Conservation (phyloP, 73 alveolate species). For the Stentor roeselii region DNA sequence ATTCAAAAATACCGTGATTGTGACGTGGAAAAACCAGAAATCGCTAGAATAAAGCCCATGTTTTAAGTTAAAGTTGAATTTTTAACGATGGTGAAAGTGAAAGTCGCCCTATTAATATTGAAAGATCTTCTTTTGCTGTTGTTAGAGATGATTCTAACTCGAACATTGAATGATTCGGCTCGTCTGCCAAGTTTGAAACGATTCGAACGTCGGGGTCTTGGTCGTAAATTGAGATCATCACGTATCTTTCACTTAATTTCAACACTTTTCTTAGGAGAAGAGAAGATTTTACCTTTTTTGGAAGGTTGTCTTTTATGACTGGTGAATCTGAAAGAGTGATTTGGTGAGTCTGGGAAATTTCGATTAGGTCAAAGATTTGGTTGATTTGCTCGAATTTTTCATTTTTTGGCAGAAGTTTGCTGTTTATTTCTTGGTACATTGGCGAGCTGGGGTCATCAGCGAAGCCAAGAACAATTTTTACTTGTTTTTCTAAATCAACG, state of each 20-base stretch:
- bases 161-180: background rate
- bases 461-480: background rate
- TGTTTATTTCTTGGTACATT: background rate
- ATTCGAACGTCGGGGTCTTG: background rate
- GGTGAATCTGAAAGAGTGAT: no score
- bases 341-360: no score
- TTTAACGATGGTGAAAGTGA: no score
- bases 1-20: constrained; percentile 36
- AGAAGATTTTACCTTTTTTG: no score
- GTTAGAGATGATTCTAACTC: no score
- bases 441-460: constrained; percentile 5
- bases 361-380: no score
- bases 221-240: background rate
- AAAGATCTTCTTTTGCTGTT: no score
- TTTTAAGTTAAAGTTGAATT: no score
- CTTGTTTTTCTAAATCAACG: background rate
- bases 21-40: constrained; percentile 25
- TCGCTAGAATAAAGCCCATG: background rate
- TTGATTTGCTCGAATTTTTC: no score
- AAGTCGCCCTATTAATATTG: no score
- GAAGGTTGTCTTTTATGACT: no score
- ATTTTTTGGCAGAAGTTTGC: background rate
- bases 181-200: background rate
- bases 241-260: background rate
- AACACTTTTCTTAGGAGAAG: background rate